Base-by-base conservation (phyloP, 2,329 filamentous ascomycete genomes). In the Hypoxylon sp. region DNA sequence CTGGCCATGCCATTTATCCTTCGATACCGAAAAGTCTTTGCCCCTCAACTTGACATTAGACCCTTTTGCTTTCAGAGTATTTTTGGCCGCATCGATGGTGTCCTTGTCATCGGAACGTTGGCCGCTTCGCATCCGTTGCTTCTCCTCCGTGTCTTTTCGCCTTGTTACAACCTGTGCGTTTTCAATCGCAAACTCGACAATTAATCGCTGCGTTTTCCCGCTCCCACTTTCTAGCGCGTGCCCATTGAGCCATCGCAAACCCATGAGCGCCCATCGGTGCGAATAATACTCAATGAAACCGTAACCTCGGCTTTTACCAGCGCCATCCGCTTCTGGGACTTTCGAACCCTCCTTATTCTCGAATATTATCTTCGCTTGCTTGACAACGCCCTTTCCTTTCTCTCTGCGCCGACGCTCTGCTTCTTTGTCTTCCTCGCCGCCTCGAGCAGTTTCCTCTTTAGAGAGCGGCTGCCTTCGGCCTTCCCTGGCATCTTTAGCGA, bases 141-240 rank as follows among this genome's bases (percentile, higher is more conserved):
- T 77, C 56, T 64, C 65, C 63, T 80, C 81, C 42, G 81, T 78
- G 75, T 93, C 90, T 65, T 84, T 87, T 57, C 96, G 86, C 68
- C 96, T 86, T 70, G 90, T 87, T n/a, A 99, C 91, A 0, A 99
- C 96, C 74, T 97, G 94, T 0, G 93, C 94, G 73, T 99, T 99
- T 80, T 99, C 96, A 77, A 99, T 97, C 18, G 96, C 93, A 77
- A 99, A 99, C 78, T 99, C 96, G 36, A 95, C 95, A 75, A 99
- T 93, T 53, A 99, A 81, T 11, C 96, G 86, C 79, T 96, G 94
- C 77, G 93, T 95, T 80, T 91, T 93, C 69, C 96, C 93, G 55
- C 86, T 80, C 22, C 82, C 80, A 68, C 85, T 87, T 73, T 85
- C 82, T 16, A 88, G 72, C 30, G 86, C 81, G 63, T 87, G 90